These are phyloP conservation scores for Macrophomina tecta DNA, from an alignment of 2,329 filamentous ascomycete genomes.

Conservation along the genomic window DNA sequence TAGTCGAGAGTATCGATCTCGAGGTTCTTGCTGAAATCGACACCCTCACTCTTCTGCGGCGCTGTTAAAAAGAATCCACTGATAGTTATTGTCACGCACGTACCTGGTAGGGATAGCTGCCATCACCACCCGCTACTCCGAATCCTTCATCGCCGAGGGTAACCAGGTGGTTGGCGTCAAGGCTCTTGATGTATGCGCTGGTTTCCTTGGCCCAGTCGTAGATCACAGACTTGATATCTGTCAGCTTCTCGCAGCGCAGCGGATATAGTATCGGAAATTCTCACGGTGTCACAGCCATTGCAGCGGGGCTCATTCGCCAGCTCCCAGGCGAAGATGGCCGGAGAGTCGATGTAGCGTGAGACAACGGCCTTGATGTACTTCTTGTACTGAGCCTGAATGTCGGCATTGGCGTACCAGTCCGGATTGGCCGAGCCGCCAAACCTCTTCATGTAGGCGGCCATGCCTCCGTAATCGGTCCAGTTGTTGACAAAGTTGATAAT, in stretches of 20 bases:
- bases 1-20: slow-evolving; percentile 62
- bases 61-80: neutral
- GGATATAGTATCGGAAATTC: neutral
- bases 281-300: slow-evolving; percentile 59
- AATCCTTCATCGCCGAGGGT: slow-evolving; percentile 69
- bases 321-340: slow-evolving; percentile 71
- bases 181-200: slow-evolving; percentile 67
- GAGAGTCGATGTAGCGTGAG: slow-evolving; percentile 62
- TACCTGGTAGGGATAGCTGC: slow-evolving; percentile 56
- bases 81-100: neutral
- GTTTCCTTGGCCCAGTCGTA: slow-evolving; percentile 64
- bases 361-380: slow-evolving; percentile 67
- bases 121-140: slow-evolving; percentile 50
- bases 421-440: slow-evolving; percentile 59
- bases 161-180: slow-evolving; percentile 67
- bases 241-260: neutral
- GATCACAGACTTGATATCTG: slow-evolving; percentile 52
- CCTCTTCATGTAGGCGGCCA: slow-evolving; percentile 62
- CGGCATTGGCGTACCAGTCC: slow-evolving; percentile 63
- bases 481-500: slow-evolving; percentile 71
- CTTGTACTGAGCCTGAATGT: slow-evolving; percentile 61
- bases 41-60: slow-evolving; percentile 53
- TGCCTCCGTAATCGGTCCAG: slow-evolving; percentile 72
- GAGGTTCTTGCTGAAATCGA: slow-evolving; percentile 59
- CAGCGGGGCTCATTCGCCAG: slow-evolving; percentile 71